These are phyloP conservation scores for Magnolia kwangsiensis DNA, from an alignment of 164 flowering plant species.

Conservation along the genomic window DNA sequence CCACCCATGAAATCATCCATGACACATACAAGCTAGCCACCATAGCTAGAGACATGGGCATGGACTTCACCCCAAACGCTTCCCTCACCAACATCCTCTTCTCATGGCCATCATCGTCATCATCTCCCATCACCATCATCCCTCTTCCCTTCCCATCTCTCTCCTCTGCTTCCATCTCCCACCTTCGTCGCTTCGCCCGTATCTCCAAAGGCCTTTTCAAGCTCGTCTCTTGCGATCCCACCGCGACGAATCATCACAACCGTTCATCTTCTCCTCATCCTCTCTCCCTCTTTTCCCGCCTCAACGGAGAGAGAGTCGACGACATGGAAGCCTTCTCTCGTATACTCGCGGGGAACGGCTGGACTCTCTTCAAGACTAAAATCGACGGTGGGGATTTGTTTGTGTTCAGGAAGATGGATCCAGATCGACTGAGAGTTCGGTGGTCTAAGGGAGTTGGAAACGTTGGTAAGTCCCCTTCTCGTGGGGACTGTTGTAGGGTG, in stretches of 20 bases:
- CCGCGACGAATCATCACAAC: background rate
- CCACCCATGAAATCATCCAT: conserved; percentile 45
- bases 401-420: conserved; percentile 53
- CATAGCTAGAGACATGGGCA: conserved; percentile 60
- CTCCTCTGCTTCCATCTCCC: conserved; percentile 33
- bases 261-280: conserved; percentile 15
- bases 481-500: conserved; percentile 36
- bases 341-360: conserved; percentile 53
- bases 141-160: conserved; percentile 60
- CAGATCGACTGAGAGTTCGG: conserved; percentile 28
- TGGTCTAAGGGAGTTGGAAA: conserved; percentile 2
- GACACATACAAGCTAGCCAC: conserved; percentile 52
- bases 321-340: conserved; percentile 45
- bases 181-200: conserved; percentile 42
- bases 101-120: conserved; percentile 33
- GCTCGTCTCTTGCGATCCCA: conserved; percentile 30
- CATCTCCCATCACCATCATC: conserved; percentile 22
- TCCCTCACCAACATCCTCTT: conserved; percentile 67
- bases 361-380: conserved; percentile 53
- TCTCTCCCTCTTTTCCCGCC: conserved; percentile 32
- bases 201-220: conserved; percentile 58
- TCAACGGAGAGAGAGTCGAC: conserved; percentile 35
- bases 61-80: conserved; percentile 59
- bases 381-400: conserved; percentile 15
- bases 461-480: background rate